Evolutionary conservation across 2,329 filamentous ascomycete species (phyloP).

Genomic region (Calonectria fujianensis): DNA sequence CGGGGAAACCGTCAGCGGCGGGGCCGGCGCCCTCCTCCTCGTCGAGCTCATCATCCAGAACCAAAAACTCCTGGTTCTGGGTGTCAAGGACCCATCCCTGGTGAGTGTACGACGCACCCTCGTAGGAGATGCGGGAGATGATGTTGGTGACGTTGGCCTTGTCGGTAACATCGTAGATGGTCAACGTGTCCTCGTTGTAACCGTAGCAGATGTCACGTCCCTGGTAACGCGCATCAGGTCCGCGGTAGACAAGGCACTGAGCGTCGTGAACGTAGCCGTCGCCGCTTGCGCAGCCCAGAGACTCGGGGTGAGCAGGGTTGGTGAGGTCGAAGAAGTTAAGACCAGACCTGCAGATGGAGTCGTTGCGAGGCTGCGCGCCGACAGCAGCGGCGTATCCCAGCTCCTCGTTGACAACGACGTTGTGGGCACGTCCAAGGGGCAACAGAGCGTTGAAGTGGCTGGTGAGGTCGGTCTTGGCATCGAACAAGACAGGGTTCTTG

Average conservation of each 20-base stretch:
- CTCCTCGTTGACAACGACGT: conserved; percentile 71
- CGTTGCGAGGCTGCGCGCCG: conserved; percentile 62
- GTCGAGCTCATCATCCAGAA: conserved; percentile 6
- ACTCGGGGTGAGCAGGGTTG: conserved; percentile 9
- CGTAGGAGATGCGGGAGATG: conserved; percentile 17
- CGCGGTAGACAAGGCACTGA: conserved; percentile 11
- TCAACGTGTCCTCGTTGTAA: conserved; percentile 5
- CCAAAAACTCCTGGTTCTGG: conserved; percentile 9
- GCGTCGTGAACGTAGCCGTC: conserved; percentile 17
- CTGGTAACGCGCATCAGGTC: conserved; percentile 6
- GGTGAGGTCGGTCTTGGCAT: conserved; percentile 5
- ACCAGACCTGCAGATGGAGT: conserved; percentile 62
- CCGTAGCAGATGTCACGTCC: conserved; percentile 9
- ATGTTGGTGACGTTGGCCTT: conserved; percentile 17
- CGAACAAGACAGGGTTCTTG: background rate
- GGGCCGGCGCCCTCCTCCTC: background rate
- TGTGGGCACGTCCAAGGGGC: conserved; percentile 68
- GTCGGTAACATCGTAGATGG: conserved; percentile 6
- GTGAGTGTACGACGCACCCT: conserved; percentile 14
- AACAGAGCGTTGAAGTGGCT: conserved; percentile 57
- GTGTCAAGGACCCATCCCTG: conserved; percentile 17
- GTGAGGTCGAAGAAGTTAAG: conserved; percentile 21
- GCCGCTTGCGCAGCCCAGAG: conserved; percentile 8
- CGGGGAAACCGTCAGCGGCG: conserved; percentile 57
- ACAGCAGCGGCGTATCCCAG: conserved; percentile 68